These are phyloP conservation scores for Macrophomina tecta DNA, from an alignment of 2,329 filamentous ascomycete species.

Conservation along the genomic window DNA sequence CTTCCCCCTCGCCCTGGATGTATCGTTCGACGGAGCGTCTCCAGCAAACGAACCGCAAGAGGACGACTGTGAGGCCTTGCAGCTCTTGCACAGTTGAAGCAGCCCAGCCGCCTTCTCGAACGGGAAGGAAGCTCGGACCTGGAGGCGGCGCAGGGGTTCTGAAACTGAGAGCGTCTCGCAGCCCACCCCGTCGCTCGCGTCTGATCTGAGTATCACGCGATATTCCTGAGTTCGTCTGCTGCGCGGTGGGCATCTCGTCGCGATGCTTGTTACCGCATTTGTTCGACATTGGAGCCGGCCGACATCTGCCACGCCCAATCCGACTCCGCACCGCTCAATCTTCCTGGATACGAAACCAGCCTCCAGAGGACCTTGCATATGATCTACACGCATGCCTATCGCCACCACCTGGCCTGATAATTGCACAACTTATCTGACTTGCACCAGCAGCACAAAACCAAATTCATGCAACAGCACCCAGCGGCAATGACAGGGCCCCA, in stretches of 20 bases:
- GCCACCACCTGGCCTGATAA: conserved; percentile 7
- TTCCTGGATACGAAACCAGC: neutral
- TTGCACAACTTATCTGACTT: conserved; percentile 14
- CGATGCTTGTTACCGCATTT: neutral
- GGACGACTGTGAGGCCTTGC: neutral
- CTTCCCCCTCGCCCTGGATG: neutral
- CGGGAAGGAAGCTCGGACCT: conserved; percentile 16
- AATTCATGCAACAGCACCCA: conserved; percentile 10
- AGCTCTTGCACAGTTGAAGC: conserved; percentile 13
- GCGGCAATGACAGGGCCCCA: neutral
- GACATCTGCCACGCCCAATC: conserved; percentile 3
- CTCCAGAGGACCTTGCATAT: neutral
- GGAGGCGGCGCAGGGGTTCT: neutral
- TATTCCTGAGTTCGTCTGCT: neutral
- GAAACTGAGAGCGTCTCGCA: conserved; percentile 14
- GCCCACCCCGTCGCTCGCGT: neutral
- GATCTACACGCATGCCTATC: neutral
- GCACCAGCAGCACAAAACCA: neutral
- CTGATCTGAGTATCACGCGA: conserved; percentile 27
- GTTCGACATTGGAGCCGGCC: neutral
- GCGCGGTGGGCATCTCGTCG: neutral
- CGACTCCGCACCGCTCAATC: neutral
- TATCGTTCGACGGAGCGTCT: conserved; percentile 9
- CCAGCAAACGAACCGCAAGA: conserved; percentile 5
- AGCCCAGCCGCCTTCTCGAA: conserved; percentile 2